Conservation (phyloP, 495 filamentous ascomycete genomes). For the Evernia prunastri region DNA sequence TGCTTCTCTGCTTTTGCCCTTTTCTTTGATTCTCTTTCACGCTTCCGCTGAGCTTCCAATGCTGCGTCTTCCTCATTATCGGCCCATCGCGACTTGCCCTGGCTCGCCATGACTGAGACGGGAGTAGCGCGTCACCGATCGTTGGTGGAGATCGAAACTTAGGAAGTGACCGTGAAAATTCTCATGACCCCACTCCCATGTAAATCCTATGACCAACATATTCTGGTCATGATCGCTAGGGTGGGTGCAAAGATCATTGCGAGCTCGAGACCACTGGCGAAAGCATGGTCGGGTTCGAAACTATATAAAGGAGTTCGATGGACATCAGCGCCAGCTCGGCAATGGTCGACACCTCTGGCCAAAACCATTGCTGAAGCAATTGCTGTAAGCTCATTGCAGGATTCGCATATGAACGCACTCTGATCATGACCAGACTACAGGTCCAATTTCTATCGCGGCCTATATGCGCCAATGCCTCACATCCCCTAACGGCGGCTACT, state of each 20-base stretch:
- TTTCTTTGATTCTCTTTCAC: slow-evolving; percentile 86
- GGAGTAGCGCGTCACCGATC: slow-evolving; percentile 1
- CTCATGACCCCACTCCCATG: not conserved
- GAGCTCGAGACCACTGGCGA: slow-evolving; percentile 6
- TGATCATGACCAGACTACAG: slow-evolving; percentile 53
- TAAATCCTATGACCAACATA: not conserved
- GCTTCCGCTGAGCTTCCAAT: slow-evolving; percentile 63
- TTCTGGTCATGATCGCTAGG: slow-evolving; percentile 10
- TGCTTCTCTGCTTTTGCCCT: slow-evolving; percentile 79
- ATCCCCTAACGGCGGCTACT: slow-evolving; percentile 85
- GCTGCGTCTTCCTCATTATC: slow-evolving; percentile 70
- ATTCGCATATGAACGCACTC: slow-evolving; percentile 7
- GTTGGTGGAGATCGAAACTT: slow-evolving; percentile 8
- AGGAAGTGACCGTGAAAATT: not conserved
- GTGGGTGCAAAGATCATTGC: not conserved
- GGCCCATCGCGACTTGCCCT: slow-evolving; percentile 78
- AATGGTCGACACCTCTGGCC: slow-evolving; percentile 89
- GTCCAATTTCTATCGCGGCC: slow-evolving; percentile 81
- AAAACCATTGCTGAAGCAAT: slow-evolving; percentile 79
- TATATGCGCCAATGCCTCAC: slow-evolving; percentile 99
- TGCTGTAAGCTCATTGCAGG: slow-evolving; percentile 47
- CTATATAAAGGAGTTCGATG: slow-evolving; percentile 14
- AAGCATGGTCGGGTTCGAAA: not conserved
- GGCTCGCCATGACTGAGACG: slow-evolving; percentile 50
- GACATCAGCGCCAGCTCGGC: slow-evolving; percentile 23